Conservation (phyloP, 371 early-diverging fungal genomes). For the Mortierella sp. region DNA sequence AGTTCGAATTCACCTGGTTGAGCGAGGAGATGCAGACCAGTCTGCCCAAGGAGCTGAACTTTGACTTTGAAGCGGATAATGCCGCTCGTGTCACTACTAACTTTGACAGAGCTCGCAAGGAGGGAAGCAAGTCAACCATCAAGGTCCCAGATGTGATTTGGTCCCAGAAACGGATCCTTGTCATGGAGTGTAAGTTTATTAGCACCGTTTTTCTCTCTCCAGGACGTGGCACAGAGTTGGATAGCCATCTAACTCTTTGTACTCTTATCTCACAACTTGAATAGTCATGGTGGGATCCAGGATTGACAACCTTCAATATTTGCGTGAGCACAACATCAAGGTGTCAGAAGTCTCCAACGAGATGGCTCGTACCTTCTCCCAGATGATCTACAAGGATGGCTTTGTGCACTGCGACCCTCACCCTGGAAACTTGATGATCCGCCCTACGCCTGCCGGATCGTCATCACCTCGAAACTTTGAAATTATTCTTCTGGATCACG, state of each 20-base stretch:
- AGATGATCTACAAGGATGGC: slow-evolving; percentile 95
- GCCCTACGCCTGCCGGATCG: slow-evolving; percentile 65
- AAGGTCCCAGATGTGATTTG: slow-evolving; percentile 79
- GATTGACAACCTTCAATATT: slow-evolving; percentile 81
- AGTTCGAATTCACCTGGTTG: slow-evolving; percentile 93
- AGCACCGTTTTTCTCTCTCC: background rate
- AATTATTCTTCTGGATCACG: slow-evolving; percentile 93
- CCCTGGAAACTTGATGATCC: slow-evolving; percentile 83
- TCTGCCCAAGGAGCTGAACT: slow-evolving; percentile 91
- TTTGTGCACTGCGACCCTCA: slow-evolving; percentile 88
- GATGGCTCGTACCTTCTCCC: slow-evolving; percentile 81
- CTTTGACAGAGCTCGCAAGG: slow-evolving; percentile 60
- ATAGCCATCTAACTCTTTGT: background rate
- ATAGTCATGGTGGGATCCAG: slow-evolving; percentile 50
- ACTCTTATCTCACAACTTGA: background rate
- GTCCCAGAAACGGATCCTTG: slow-evolving; percentile 73
- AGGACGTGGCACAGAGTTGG: background rate
- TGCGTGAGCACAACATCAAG: slow-evolving; percentile 77
- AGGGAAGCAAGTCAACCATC: slow-evolving; percentile 60
- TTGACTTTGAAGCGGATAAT: slow-evolving; percentile 83
- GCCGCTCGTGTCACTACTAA: slow-evolving; percentile 71
- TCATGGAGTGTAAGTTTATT: slow-evolving; percentile 80
- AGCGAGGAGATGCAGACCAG: slow-evolving; percentile 88
- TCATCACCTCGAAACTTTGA: slow-evolving; percentile 83
- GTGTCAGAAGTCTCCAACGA: slow-evolving; percentile 81